Percentiles rank a stretch among this genome's conserved stretches.
Evolutionary conservation across 2,329 filamentous ascomycete species (phyloP).

Genomic region (Coccinonectria pachysandricola): DNA sequence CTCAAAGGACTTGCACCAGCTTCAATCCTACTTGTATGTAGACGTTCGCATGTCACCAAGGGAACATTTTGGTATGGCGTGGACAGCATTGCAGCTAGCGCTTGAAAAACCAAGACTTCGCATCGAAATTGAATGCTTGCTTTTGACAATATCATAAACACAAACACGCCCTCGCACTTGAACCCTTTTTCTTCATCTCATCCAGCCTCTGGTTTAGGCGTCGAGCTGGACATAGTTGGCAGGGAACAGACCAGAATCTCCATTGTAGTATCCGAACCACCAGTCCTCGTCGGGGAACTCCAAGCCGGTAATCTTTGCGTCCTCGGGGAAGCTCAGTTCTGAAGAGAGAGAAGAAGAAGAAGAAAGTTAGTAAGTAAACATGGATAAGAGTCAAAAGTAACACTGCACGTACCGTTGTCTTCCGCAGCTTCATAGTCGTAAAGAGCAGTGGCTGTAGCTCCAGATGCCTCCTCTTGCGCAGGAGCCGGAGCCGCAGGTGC

Average conservation of each 20-base stretch:
- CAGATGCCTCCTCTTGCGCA: conserved; percentile 29
- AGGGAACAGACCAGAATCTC: conserved; percentile 74
- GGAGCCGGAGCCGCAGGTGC: conserved; percentile 28
- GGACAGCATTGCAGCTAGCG: too few relatives aligned
- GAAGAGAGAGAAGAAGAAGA: too few relatives aligned
- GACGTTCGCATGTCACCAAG: too few relatives aligned
- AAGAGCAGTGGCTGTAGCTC: conserved; percentile 68
- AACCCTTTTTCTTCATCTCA: conserved; percentile 1
- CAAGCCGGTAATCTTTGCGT: conserved; percentile 68
- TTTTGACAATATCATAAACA: conserved; percentile 9
- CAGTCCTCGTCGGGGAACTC: conserved; percentile 98
- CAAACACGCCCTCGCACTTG: conserved; percentile 8
- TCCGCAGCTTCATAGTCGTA: conserved; percentile 98
- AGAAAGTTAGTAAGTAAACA: too few relatives aligned
- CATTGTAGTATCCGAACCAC: conserved; percentile 87
- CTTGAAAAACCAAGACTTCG: not conserved
- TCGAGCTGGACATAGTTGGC: conserved; percentile 59
- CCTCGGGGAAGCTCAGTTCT: conserved; percentile 78
- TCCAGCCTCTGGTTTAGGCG: too few relatives aligned
- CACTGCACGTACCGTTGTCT: conserved; percentile 71
- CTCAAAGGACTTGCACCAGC: too few relatives aligned
- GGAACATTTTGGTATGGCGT: too few relatives aligned
- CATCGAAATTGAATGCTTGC: conserved; percentile 14
- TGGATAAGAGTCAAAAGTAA: too few relatives aligned
- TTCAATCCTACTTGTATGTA: too few relatives aligned